Evolutionary conservation across 331 rosid species (phyloP).

Genomic region (Stylosanthes scabra): DNA sequence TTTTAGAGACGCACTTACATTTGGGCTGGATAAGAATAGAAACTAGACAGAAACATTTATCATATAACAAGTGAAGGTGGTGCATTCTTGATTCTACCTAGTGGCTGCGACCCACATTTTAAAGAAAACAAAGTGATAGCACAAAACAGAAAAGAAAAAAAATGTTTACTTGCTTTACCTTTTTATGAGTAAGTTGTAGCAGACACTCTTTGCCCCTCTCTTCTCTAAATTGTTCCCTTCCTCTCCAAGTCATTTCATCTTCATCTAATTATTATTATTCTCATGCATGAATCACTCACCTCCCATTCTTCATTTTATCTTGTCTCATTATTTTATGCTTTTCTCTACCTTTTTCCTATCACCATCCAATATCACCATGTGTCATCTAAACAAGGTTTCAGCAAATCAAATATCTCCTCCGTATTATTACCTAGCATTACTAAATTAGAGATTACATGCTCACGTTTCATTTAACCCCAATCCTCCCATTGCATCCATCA

Average conservation of each 20-base stretch:
- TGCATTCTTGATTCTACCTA: no score
- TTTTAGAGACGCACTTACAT: neutral
- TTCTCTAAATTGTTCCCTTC: conserved; percentile 29
- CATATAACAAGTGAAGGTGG: neutral
- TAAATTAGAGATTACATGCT: neutral
- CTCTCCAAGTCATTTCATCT: conserved; percentile 33
- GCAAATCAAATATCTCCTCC: neutral
- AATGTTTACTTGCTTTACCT: conserved; percentile 9
- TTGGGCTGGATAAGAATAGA: no score
- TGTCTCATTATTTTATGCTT: neutral
- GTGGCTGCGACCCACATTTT: conserved; percentile 6
- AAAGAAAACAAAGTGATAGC: conserved; percentile 4
- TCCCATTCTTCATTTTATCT: conserved; percentile 3
- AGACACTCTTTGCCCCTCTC: neutral
- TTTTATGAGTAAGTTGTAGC: conserved; percentile 28
- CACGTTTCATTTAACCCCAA: neutral
- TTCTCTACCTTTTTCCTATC: conserved; percentile 6
- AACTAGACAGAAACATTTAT: neutral
- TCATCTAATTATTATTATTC: conserved; percentile 15
- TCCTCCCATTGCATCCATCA: neutral
- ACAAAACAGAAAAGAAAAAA: no score
- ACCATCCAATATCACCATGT: conserved; percentile 1
- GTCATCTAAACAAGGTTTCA: neutral
- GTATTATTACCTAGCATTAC: neutral
- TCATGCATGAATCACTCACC: conserved; percentile 32